These are phyloP conservation scores for Aspergillus indologenus DNA, from an alignment of 495 filamentous ascomycete species.

Conservation along the genomic window DNA sequence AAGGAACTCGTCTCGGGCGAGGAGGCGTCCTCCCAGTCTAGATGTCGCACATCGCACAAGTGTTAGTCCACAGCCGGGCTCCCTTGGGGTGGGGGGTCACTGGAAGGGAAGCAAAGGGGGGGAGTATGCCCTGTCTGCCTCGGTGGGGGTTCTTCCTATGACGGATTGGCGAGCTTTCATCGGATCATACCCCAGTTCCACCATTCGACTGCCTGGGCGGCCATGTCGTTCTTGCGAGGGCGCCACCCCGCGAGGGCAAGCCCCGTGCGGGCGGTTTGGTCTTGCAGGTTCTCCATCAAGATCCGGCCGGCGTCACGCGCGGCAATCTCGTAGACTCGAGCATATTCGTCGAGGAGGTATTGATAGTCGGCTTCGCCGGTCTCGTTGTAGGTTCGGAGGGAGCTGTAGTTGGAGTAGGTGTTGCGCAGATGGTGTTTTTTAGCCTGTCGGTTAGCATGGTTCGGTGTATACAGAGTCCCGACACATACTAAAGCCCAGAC, in stretches of 20 bases:
- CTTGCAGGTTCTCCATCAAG: constrained; percentile 59
- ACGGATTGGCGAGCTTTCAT: background rate
- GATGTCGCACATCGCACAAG: background rate
- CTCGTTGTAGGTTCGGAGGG: constrained; percentile 59
- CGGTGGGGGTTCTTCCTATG: background rate
- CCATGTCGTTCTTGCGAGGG: constrained; percentile 54
- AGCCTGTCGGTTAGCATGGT: constrained; percentile 30
- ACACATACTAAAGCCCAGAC: constrained; percentile 59
- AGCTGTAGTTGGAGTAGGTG: constrained; percentile 59
- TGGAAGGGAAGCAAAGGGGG: background rate
- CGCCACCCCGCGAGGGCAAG: constrained; percentile 63
- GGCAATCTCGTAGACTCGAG: constrained; percentile 45
- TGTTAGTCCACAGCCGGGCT: background rate
- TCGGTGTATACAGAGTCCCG: background rate
- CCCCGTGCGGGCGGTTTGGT: constrained; percentile 58
- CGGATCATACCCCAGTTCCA: constrained; percentile 47
- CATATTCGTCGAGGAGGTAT: constrained; percentile 49
- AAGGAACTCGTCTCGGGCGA: constrained; percentile 47
- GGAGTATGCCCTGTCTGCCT: background rate
- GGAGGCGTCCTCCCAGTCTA: constrained; percentile 56
- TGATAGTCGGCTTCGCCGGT: constrained; percentile 51
- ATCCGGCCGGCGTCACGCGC: constrained; percentile 58
- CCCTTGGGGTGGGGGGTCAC: background rate
- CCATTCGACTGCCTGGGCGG: constrained; percentile 63
- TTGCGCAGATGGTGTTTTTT: constrained; percentile 63